These are phyloP conservation scores for Anethum foeniculum DNA, from an alignment of 140 eudicot genomes.

Conservation along the genomic window DNA sequence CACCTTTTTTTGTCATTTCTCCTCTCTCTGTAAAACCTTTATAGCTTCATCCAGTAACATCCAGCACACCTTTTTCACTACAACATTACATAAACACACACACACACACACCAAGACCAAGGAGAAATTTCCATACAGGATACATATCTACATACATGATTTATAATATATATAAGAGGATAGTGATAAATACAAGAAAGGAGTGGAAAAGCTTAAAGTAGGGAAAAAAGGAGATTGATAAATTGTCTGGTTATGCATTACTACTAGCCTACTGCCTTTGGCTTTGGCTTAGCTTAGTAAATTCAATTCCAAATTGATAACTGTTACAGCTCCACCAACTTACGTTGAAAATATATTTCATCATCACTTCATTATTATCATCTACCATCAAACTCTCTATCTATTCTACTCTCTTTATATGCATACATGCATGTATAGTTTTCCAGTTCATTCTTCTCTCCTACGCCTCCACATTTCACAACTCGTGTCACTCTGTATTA, in stretches of 20 bases:
- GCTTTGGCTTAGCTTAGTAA: not conserved
- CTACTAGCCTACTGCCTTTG: not conserved
- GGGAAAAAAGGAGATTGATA: not conserved
- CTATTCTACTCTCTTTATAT: no score
- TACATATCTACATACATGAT: not conserved
- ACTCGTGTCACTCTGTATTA: not conserved
- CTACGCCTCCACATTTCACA: not conserved
- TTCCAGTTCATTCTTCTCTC: not conserved
- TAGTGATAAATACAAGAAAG: not conserved
- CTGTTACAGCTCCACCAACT: constrained; percentile 9
- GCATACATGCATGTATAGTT: not conserved
- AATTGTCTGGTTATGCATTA: not conserved
- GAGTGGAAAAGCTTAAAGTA: not conserved
- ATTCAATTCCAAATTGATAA: not conserved
- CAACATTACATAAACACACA: no score
- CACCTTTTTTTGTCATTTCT: not conserved
- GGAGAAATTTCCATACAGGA: not conserved
- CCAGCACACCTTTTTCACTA: not conserved
- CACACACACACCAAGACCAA: not conserved
- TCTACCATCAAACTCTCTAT: not conserved
- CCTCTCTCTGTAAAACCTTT: not conserved
- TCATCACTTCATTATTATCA: not conserved
- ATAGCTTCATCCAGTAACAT: not conserved
- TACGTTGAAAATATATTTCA: not conserved
- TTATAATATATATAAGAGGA: no score